Evolutionary conservation across 2,329 filamentous ascomycete genomes (phyloP).

Genomic region (Calcarisporium arbuscula): DNA sequence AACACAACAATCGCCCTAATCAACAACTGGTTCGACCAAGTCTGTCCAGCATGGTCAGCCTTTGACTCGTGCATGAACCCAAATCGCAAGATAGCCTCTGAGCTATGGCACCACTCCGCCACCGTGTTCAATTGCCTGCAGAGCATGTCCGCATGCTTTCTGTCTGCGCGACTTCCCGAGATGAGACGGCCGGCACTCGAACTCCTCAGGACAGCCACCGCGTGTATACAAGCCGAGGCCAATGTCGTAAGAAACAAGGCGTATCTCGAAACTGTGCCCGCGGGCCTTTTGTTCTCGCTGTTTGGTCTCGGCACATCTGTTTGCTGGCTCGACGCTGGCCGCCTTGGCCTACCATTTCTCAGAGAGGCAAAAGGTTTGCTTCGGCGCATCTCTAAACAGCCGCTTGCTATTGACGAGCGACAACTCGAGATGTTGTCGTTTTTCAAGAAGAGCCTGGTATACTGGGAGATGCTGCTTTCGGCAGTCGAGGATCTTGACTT

Average conservation of each 20-base stretch:
- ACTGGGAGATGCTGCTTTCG: conserved; percentile 33
- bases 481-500: conserved; percentile 24
- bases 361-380: conserved; percentile 21
- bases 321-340: conserved; percentile 31
- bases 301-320: conserved; percentile 34
- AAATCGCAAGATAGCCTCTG: conserved; percentile 30
- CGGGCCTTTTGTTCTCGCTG: conserved; percentile 28
- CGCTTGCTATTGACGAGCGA: conserved; percentile 7
- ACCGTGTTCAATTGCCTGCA: conserved; percentile 32
- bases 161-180: conserved; percentile 27
- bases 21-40: conserved; percentile 32
- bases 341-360: conserved; percentile 26
- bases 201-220: conserved; percentile 29
- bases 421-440: conserved; percentile 25
- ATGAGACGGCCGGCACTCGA: conserved; percentile 26
- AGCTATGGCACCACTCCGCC: conserved; percentile 28
- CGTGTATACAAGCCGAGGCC: too few relatives aligned
- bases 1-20: conserved; percentile 28
- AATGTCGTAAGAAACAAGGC: conserved; percentile 14
- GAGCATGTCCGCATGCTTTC: conserved; percentile 33
- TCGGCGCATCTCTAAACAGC: conserved; percentile 16
- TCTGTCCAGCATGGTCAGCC: conserved; percentile 34
- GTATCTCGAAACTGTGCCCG: conserved; percentile 18
- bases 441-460: conserved; percentile 32
- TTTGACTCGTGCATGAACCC: conserved; percentile 32